These are phyloP conservation scores for Alternaria hordeiaustralica DNA, from an alignment of 2,329 filamentous ascomycete species.

Conservation along the genomic window DNA sequence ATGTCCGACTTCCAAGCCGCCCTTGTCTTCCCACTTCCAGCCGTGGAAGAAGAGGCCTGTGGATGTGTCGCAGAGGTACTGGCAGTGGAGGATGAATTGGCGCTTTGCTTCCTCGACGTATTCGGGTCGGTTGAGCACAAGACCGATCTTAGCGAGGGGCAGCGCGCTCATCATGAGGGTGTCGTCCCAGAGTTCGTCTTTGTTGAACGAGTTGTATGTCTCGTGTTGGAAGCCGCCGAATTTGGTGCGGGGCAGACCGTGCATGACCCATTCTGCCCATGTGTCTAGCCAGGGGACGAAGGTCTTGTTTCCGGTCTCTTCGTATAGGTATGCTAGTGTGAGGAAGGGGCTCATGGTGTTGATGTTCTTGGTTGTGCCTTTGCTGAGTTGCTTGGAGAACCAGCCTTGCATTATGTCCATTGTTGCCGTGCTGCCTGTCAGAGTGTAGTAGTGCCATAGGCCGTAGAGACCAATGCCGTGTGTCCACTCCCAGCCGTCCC, in stretches of 20 bases:
- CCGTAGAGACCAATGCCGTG: conserved; percentile 82
- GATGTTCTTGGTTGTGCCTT: conserved; percentile 83
- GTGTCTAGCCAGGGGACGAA: conserved; percentile 79
- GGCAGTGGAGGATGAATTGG: conserved; percentile 78
- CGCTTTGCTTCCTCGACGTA: conserved; percentile 80
- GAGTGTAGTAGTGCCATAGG: conserved; percentile 79
- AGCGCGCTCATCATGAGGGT: conserved; percentile 89
- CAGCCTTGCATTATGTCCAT: conserved; percentile 74
- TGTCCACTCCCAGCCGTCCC: conserved; percentile 85
- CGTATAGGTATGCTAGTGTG: conserved; percentile 78
- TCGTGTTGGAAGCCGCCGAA: conserved; percentile 78
- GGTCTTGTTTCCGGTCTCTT: conserved; percentile 70
- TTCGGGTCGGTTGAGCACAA: conserved; percentile 70
- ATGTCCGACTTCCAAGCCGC: conserved; percentile 58
- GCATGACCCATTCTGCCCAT: conserved; percentile 84
- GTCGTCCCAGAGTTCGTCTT: conserved; percentile 82
- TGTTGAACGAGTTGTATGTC: conserved; percentile 74
- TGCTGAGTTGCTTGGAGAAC: conserved; percentile 72
- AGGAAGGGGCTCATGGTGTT: conserved; percentile 84
- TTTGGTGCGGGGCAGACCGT: conserved; percentile 74
- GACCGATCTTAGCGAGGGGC: conserved; percentile 79
- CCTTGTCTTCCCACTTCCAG: conserved; percentile 74
- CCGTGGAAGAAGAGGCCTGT: conserved; percentile 82
- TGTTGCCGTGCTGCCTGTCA: conserved; percentile 67
- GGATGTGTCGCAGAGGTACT: conserved; percentile 76